Percentiles rank a stretch among this genome's conserved stretches.
phyloP scores from a whole-genome alignment of 192 early-diverging fungal genomes.

The Oehlia diaphana region DNA sequence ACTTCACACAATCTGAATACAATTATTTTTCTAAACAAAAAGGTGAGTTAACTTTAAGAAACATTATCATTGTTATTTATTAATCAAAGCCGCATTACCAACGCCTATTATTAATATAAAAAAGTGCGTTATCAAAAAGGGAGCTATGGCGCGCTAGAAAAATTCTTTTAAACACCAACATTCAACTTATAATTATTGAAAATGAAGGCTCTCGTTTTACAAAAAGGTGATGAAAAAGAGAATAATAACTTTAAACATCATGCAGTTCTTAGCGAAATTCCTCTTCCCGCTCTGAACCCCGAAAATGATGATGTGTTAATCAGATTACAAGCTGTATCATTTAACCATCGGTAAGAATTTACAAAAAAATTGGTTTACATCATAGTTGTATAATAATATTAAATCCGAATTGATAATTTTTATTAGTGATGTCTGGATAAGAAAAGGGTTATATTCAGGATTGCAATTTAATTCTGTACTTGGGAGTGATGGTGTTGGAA shows the following conservation, averaged over 20 bases:
- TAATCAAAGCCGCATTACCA: too few relatives aligned
- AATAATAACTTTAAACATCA: background rate
- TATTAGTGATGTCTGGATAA: slow-evolving; percentile 36
- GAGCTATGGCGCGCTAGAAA: too few relatives aligned
- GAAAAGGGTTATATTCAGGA: slow-evolving; percentile 57
- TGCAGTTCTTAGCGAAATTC: background rate
- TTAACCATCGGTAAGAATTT: background rate
- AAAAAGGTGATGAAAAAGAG: background rate
- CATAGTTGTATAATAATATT: too few relatives aligned
- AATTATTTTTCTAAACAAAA: too few relatives aligned
- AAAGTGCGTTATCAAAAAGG: too few relatives aligned
- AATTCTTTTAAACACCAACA: background rate
- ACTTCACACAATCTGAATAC: too few relatives aligned
- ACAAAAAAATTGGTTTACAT: too few relatives aligned
- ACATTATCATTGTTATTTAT: too few relatives aligned
- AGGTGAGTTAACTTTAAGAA: too few relatives aligned
- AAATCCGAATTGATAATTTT: background rate
- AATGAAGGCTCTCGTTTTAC: background rate
- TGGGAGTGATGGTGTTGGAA: slow-evolving; percentile 61
- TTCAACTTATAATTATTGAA: background rate
- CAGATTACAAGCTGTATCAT: background rate
- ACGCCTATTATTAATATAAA: too few relatives aligned
- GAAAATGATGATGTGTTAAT: background rate
- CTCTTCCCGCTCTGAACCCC: background rate
- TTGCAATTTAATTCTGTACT: slow-evolving; percentile 52